Percentiles rank a stretch among this genome's conserved stretches.
phyloP scores from a whole-genome alignment of 2,329 filamentous ascomycete genomes.

The Sphaerulina musiva region DNA sequence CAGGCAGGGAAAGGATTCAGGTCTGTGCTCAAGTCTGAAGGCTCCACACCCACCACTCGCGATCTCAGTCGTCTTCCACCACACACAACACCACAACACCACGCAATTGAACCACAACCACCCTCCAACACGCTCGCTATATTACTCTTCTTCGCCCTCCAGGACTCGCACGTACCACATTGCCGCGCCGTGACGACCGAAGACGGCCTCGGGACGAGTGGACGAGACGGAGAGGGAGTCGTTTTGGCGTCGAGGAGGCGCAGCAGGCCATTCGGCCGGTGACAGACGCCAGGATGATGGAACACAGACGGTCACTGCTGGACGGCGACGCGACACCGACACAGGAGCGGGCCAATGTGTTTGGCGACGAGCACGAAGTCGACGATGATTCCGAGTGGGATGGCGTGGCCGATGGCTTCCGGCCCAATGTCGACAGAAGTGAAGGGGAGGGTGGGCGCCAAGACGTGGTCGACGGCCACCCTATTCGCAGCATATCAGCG shows the following conservation, averaged over 20 bases:
- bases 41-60: neutral
- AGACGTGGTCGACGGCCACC: slow-evolving; percentile 22
- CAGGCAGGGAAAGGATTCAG: too few relatives aligned
- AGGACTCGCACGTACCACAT: neutral
- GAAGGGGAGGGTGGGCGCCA: slow-evolving; percentile 19
- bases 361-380: slow-evolving; percentile 45
- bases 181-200: slow-evolving; percentile 4
- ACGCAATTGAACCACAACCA: neutral
- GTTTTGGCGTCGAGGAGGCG: slow-evolving; percentile 21
- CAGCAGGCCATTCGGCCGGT: slow-evolving; percentile 19
- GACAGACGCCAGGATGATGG: slow-evolving; percentile 19
- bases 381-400: slow-evolving; percentile 40
- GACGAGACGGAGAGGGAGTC: neutral
- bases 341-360: slow-evolving; percentile 39
- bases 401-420: slow-evolving; percentile 42
- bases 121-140: slow-evolving; percentile 7
- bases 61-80: too few relatives aligned
- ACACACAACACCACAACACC: slow-evolving; percentile 1
- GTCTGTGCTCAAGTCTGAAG: neutral
- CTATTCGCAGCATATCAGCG: slow-evolving; percentile 30
- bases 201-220: neutral
- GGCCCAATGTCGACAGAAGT: slow-evolving; percentile 33
- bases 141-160: neutral
- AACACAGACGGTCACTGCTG: slow-evolving; percentile 24
- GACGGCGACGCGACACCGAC: slow-evolving; percentile 27